Evolutionary conservation across 2,329 filamentous ascomycete genomes (phyloP).

Genomic region (Dactylellina drechsleri): DNA sequence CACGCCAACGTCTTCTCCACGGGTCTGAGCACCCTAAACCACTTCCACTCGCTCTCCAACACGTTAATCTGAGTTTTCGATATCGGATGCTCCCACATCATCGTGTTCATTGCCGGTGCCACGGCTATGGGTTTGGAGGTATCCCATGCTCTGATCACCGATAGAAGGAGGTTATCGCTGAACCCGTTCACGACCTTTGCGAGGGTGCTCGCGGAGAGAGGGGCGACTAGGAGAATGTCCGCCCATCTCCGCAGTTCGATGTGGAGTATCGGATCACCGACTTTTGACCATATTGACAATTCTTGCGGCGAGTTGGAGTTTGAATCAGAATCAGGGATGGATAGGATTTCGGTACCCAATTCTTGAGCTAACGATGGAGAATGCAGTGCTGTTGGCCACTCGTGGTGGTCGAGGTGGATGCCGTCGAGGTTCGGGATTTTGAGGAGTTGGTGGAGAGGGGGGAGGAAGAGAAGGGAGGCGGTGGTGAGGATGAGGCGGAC

Average conservation of each 20-base stretch:
- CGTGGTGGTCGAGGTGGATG: slow-evolving; percentile 83
- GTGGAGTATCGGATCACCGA: slow-evolving; percentile 77
- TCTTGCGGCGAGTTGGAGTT: neutral
- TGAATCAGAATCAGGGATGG: too few species aligned
- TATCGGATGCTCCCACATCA: slow-evolving; percentile 85
- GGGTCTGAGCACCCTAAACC: slow-evolving; percentile 78
- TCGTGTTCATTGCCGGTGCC: slow-evolving; percentile 85
- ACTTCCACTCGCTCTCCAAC: slow-evolving; percentile 79
- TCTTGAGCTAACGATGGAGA: slow-evolving; percentile 6
- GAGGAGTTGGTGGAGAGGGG: slow-evolving; percentile 69
- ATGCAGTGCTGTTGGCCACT: slow-evolving; percentile 73
- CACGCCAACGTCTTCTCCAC: slow-evolving; percentile 83
- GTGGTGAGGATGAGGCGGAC: slow-evolving; percentile 86
- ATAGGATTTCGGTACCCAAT: neutral
- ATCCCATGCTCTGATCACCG: slow-evolving; percentile 88
- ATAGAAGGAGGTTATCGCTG: slow-evolving; percentile 78
- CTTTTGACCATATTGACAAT: slow-evolving; percentile 47
- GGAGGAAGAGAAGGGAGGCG: slow-evolving; percentile 78
- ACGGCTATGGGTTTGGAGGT: slow-evolving; percentile 78
- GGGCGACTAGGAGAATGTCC: slow-evolving; percentile 80
- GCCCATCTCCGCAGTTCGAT: slow-evolving; percentile 89
- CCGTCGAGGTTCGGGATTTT: slow-evolving; percentile 77
- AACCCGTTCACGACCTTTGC: slow-evolving; percentile 84
- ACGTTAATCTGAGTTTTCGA: slow-evolving; percentile 76
- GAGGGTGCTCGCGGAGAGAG: slow-evolving; percentile 83